These are phyloP conservation scores for Raphidocelis subcapitata DNA, from an alignment of 139 green algal species.

Conservation along the genomic window DNA sequence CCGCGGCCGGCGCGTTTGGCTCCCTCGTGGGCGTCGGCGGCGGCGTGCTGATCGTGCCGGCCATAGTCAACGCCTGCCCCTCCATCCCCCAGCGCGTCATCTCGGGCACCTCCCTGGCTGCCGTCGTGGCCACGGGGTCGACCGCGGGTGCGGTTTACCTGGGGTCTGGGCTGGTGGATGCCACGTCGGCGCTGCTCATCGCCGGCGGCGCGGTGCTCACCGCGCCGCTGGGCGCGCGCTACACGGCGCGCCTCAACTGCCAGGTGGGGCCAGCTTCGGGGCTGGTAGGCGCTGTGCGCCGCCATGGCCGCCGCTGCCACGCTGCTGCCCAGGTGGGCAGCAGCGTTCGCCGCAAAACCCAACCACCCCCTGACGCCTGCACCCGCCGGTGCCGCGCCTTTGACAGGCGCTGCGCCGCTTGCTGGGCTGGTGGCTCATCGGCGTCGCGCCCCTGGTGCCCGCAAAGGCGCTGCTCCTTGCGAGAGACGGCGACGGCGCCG, in stretches of 20 bases:
- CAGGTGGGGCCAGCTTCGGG: conserved; percentile 20
- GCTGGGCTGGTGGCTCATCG: conserved; percentile 66
- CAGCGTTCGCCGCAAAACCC: no score
- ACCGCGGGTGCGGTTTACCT: conserved; percentile 53
- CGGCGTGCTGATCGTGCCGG: conserved; percentile 73
- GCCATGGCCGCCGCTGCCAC: not conserved
- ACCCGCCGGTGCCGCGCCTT: not conserved
- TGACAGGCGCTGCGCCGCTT: conserved; percentile 36
- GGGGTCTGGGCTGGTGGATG: conserved; percentile 50
- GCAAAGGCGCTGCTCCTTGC: conserved; percentile 45
- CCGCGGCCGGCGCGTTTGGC: conserved; percentile 66
- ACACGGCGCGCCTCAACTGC: conserved; percentile 54
- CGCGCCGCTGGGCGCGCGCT: conserved; percentile 53
- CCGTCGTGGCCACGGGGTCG: conserved; percentile 65
- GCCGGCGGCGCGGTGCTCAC: conserved; percentile 50
- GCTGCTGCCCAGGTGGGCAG: no score
- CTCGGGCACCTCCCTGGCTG: conserved; percentile 68
- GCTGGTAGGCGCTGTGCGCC: not conserved
- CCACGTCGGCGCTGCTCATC: conserved; percentile 53
- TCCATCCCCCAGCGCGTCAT: conserved; percentile 56
- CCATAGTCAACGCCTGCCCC: conserved; percentile 63
- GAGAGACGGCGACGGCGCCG: not conserved
- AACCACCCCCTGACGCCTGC: no score
- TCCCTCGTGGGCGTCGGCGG: conserved; percentile 79
- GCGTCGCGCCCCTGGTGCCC: conserved; percentile 64